Conservation (phyloP, 768 basidiomycete genomes). For the Hortiboletus campestris region DNA sequence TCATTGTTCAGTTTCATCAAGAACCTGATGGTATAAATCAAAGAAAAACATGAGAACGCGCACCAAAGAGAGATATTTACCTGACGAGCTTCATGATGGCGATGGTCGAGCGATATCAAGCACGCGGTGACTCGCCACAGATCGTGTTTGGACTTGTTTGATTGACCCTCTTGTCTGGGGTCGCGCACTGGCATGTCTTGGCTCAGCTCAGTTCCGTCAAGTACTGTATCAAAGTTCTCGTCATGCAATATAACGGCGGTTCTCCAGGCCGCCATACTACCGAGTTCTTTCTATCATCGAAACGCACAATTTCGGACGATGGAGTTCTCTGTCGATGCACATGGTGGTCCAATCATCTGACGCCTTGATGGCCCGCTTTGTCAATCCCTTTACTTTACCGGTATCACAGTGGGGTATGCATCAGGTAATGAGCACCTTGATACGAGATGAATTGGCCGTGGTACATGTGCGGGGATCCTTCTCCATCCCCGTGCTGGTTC, state of each 20-base stretch:
- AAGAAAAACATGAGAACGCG: conserved; percentile 13
- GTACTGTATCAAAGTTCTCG: no score
- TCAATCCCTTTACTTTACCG: background rate
- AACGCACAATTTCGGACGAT: background rate
- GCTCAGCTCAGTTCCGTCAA: no score
- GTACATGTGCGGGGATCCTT: no score
- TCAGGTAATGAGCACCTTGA: no score
- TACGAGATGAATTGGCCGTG: no score
- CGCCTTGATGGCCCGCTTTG: background rate
- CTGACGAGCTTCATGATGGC: conserved; percentile 80
- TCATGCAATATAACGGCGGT: no score
- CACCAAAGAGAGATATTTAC: conserved; percentile 36
- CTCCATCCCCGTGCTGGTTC: no score
- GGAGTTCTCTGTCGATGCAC: background rate
- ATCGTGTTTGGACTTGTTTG: conserved; percentile 25
- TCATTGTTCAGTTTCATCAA: conserved; percentile 99
- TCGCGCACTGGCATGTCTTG: no score
- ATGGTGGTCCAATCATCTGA: background rate
- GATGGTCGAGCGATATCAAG: conserved; percentile 25
- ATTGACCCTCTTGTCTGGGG: no score
- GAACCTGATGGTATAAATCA: conserved; percentile 54
- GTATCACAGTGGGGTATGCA: no score
- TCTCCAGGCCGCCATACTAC: background rate
- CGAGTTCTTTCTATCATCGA: background rate
- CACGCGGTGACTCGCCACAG: conserved; percentile 14